Base-by-base conservation (phyloP, 1,284 basidiomycete species). In the Ustilago bromivora region DNA sequence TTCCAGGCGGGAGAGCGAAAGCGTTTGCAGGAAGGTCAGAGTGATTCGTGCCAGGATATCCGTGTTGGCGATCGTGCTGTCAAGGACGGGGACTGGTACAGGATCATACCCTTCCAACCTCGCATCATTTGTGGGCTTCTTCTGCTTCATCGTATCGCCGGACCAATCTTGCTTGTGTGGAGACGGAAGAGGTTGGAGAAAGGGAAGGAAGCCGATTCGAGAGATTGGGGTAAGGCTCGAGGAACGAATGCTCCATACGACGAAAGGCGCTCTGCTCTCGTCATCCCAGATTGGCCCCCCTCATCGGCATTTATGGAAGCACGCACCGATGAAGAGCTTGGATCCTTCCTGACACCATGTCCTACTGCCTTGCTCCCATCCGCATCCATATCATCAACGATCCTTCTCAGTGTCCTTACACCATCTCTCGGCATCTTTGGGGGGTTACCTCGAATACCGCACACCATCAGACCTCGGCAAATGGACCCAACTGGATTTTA, bases 1-100 rank as follows among this genome's bases (percentile, higher is more conserved):
- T n/a, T 71, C 55, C 11, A 71, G 32, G 0, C 19, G 53, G 2
- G 49, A 4, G 2, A 71, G 32, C 0, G 63, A 66, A 6, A 71
- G 63, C 2, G 17, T 34, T 11, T 23, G 11, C 0, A 62, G 59
- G 13, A 71, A 71, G 43, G 28, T 40, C 13, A 71, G 35, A 15
- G 63, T 52, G 55, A 71, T 71, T 28, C 69, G 69, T 36, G 69
- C 43, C 3, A 68, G 36, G 28, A 68, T 68, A 4, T 68, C 66
- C 19, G 66, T 68, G 23, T 67, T 67, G n/a, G 54, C 65, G 40
- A 57, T 43, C 1, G 66, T 68, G 28, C 38, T 32, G 15, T 68
- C 66, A 17, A 62, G 56, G 9, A 62, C 66, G 35, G 60, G 66
- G 11, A 68, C 31, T 8, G 66, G 55, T 1, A 68, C 52, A 17